phyloP scores from a whole-genome alignment of 2,329 filamentous ascomycete species.

The Stemphylium lycopersici region DNA sequence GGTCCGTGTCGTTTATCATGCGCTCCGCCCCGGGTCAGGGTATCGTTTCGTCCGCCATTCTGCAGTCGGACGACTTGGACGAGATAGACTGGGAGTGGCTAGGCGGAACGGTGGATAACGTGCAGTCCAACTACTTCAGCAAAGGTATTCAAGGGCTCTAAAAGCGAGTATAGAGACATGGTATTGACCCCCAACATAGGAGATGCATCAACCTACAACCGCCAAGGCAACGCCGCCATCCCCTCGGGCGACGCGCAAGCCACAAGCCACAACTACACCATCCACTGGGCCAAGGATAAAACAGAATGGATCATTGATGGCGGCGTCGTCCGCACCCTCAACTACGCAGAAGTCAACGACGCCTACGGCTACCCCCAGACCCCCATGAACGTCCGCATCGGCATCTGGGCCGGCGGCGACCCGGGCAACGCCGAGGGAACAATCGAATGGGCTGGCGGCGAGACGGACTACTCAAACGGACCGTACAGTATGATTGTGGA shows the following conservation, averaged over 20 bases:
- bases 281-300: constrained; percentile 68
- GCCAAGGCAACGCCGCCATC: constrained; percentile 65
- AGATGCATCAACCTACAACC: constrained; percentile 71
- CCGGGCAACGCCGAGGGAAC: constrained; percentile 57
- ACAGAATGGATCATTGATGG: constrained; percentile 74
- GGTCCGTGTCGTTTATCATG: constrained; percentile 77
- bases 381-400: constrained; percentile 63
- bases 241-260: constrained; percentile 54
- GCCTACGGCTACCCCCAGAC: constrained; percentile 74
- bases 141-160: too few relatives aligned
- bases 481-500: constrained; percentile 59
- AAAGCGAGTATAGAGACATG: too few relatives aligned
- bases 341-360: constrained; percentile 58
- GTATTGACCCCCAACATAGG: too few relatives aligned
- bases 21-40: constrained; percentile 76
- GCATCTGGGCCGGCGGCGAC: constrained; percentile 55
- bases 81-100: constrained; percentile 88
- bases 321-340: constrained; percentile 64
- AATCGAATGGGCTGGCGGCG: constrained; percentile 70
- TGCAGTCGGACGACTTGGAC: constrained; percentile 82
- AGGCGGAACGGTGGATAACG: constrained; percentile 67
- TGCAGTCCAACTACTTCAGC: constrained; percentile 79
- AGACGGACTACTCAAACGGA: constrained; percentile 51
- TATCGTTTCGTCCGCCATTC: constrained; percentile 81
- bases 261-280: constrained; percentile 69